Conservation (phyloP, 768 basidiomycete species). For the Phlebiopsis flavidoalba region DNA sequence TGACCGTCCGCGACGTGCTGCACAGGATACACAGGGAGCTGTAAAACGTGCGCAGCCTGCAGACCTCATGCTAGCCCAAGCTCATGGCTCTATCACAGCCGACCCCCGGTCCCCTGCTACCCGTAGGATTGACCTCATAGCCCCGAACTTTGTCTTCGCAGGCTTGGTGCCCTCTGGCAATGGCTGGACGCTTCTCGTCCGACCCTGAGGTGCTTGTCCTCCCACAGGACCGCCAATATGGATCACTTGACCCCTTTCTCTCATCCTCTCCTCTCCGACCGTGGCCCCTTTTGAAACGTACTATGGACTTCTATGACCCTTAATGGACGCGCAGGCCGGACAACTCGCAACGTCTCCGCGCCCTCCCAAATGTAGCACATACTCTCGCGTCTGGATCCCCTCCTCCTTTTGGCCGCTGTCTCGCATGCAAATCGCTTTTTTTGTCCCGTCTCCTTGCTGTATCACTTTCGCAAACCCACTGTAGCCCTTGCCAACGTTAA, state of each 20-base stretch:
- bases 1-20: slow-evolving; percentile 14
- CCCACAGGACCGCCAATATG: background rate
- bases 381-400: background rate
- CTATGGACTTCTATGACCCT: background rate
- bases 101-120: background rate
- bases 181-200: background rate
- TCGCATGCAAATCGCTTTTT: background rate
- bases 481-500: background rate
- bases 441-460: background rate
- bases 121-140: background rate
- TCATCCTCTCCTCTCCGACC: background rate
- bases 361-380: background rate
- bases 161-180: background rate
- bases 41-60: background rate
- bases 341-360: background rate
- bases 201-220: background rate
- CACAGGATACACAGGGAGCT: slow-evolving; percentile 4
- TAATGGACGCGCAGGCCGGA: background rate
- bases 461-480: background rate
- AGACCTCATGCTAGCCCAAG: background rate
- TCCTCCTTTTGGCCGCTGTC: background rate
- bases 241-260: background rate
- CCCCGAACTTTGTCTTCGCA: background rate
- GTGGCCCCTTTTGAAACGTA: background rate
- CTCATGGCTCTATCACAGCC: background rate